Evolutionary conservation across 129 eudicot species (phyloP).

Genomic region (Arctium minus): DNA sequence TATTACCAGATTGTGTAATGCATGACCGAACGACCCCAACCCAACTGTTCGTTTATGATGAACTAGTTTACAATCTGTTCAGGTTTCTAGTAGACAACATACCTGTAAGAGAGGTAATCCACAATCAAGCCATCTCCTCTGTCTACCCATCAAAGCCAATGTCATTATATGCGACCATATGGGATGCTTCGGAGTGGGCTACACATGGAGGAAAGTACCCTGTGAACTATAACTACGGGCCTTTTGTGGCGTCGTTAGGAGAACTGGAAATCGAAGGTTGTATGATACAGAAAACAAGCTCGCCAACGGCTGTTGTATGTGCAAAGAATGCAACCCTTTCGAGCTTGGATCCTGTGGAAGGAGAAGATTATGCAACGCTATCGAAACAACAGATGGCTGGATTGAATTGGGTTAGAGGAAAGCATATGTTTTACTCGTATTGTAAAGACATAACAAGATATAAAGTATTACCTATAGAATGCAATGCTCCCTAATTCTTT

Average conservation of each 20-base stretch:
- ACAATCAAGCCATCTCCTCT: conserved; percentile 50
- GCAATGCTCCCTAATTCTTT: conserved; percentile 40
- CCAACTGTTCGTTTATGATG: background rate
- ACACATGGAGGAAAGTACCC: conserved; percentile 90
- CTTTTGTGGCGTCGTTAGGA: conserved; percentile 56
- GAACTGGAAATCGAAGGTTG: conserved; percentile 72
- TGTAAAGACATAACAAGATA: conserved; percentile 75
- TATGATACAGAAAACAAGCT: conserved; percentile 30
- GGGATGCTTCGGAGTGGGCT: conserved; percentile 98
- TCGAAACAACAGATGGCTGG: conserved; percentile 60
- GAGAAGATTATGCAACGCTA: conserved; percentile 61
- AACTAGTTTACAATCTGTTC: background rate
- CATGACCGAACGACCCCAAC: no score
- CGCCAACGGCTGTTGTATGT: conserved; percentile 19
- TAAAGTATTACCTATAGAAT: conserved; percentile 75
- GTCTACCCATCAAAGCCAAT: conserved; percentile 92
- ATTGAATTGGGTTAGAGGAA: conserved; percentile 70
- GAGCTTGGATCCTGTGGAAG: conserved; percentile 78
- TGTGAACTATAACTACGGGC: conserved; percentile 66
- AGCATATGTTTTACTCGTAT: conserved; percentile 79
- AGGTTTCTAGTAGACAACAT: conserved; percentile 94
- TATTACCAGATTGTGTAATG: no score
- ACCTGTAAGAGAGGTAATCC: conserved; percentile 79
- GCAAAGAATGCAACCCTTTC: conserved; percentile 40
- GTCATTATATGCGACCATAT: conserved; percentile 77